These are phyloP conservation scores for Byssoonygena ceratinophila DNA, from an alignment of 2,329 filamentous ascomycete species.

Conservation along the genomic window DNA sequence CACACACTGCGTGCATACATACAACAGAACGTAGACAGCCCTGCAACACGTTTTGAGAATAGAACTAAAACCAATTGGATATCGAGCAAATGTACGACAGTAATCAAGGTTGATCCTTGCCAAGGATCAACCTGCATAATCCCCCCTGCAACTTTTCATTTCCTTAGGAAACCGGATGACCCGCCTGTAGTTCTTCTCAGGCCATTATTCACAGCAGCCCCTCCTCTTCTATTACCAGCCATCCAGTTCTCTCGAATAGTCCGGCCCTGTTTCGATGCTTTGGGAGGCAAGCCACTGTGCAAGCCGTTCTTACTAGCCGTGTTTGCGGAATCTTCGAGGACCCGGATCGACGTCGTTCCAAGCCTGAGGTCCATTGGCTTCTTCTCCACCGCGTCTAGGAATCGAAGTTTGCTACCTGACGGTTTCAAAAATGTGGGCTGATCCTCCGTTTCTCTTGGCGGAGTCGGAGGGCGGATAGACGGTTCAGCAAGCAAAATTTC, in stretches of 20 bases:
- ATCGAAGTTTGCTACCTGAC: slow-evolving; percentile 38
- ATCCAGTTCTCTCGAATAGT: slow-evolving; percentile 34
- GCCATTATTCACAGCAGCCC: slow-evolving; percentile 22
- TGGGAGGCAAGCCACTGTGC: slow-evolving; percentile 37
- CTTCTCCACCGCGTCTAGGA: slow-evolving; percentile 41
- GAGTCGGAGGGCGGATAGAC: slow-evolving; percentile 36
- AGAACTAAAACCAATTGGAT: neutral
- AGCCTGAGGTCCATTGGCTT: slow-evolving; percentile 42
- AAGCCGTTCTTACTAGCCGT: slow-evolving; percentile 25
- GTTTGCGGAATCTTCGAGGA: slow-evolving; percentile 30
- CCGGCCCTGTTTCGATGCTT: slow-evolving; percentile 33
- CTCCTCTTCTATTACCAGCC: slow-evolving; percentile 25
- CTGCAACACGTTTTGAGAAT: neutral
- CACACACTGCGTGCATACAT: neutral
- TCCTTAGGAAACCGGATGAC: slow-evolving; percentile 31
- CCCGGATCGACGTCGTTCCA: slow-evolving; percentile 41
- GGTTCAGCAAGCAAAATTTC: slow-evolving; percentile 42
- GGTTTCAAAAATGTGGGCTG: slow-evolving; percentile 16
- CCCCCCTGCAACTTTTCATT: slow-evolving; percentile 13
- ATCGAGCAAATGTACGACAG: neutral
- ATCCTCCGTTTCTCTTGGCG: slow-evolving; percentile 29
- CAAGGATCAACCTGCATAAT: neutral
- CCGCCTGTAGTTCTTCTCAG: slow-evolving; percentile 31
- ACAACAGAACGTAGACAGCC: neutral
- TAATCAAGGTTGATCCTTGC: neutral